These are phyloP conservation scores for Bruguiera sexangula DNA, from an alignment of 345 rosid genomes.

Conservation along the genomic window DNA sequence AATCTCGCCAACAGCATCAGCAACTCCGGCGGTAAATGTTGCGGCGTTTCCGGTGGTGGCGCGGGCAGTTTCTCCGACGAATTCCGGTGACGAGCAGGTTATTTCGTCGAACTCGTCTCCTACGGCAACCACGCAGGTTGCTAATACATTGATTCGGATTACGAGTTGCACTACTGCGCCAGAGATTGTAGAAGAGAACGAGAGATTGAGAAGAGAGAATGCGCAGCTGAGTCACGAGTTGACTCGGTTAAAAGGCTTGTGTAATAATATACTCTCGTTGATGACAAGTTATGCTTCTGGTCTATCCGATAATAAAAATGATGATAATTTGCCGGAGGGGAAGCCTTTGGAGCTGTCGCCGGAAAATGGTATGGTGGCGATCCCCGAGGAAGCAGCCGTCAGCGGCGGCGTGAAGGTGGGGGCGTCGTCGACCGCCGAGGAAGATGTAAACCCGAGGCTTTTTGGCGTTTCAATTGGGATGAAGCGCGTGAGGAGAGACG, in stretches of 20 bases:
- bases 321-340: neutral
- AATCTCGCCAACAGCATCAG: conserved; percentile 19
- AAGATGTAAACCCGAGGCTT: conserved; percentile 8
- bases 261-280: conserved; percentile 29
- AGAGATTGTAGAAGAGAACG: conserved; percentile 42
- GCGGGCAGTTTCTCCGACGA: conserved; percentile 29
- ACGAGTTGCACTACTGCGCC: conserved; percentile 45
- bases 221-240: conserved; percentile 29
- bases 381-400: conserved; percentile 6
- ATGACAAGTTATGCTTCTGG: conserved; percentile 23
- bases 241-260: conserved; percentile 32
- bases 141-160: conserved; percentile 26
- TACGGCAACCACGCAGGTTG: neutral
- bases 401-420: conserved; percentile 16
- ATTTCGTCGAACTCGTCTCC: conserved; percentile 19
- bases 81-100: conserved; percentile 35
- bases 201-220: conserved; percentile 42
- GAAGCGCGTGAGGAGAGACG: conserved; percentile 18
- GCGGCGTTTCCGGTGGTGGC: conserved; percentile 16
- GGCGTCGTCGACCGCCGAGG: neutral
- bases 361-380: conserved; percentile 9
- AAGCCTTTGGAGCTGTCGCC: conserved; percentile 17
- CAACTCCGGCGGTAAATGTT: conserved; percentile 1
- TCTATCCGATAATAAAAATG: neutral
- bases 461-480: conserved; percentile 23